Evolutionary conservation across 23 red algal genomes (phyloP), one percentile per base, ranked within the genome.

Genomic region (Cyanidioschyzon merolae): DNA sequence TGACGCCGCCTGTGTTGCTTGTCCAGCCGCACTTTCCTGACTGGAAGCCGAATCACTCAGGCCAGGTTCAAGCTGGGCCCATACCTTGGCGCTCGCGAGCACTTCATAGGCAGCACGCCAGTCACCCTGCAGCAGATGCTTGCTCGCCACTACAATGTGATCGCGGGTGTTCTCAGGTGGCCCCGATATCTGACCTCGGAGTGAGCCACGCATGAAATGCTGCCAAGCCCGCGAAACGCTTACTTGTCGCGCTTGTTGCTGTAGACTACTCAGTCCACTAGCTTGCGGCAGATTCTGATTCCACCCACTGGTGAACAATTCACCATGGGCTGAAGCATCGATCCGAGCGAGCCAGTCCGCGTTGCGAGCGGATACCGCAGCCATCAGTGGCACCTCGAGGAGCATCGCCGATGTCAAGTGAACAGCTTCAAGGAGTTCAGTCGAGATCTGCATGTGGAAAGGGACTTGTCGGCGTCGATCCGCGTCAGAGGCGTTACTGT

Each of bases 371-470:
- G 63, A 71, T 71, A 71, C 63, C 12, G 63, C 63, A 24, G 90
- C 90, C 83, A 98, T 92, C 3, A 77, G 68, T 18, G 94, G 94
- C 29, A 98, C 84, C 68, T 98, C 94, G 1, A 98, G 79, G 38
- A 98, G 75, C 94, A 98, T 98, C 31, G 94, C 94, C 32, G 94
- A 88, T 16, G 85, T 85, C 68, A 98, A 84, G 67, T 98, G 94
- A 1, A 88, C 94, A 41, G 86, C 87, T 76, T 98, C 94, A 38
- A 98, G 83, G 50, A 98, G 87, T 40, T 98, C 94, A 39, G 90
- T 63, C 29, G 86, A 83, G 58, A 98, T 79, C 38, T 98, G 88
- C 94, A 98, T 91, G 63, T 98, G 94, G 76, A 90, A 98, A 12
- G 94, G 94, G 37, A 98, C 83, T 59, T 91, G 94, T 37, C 89